A percentile compares a stretch with the other conserved stretches of the same genome.
These are phyloP conservation scores for Salvia miltiorrhiza DNA, from an alignment of 257 asterid species.

Conservation along the genomic window DNA sequence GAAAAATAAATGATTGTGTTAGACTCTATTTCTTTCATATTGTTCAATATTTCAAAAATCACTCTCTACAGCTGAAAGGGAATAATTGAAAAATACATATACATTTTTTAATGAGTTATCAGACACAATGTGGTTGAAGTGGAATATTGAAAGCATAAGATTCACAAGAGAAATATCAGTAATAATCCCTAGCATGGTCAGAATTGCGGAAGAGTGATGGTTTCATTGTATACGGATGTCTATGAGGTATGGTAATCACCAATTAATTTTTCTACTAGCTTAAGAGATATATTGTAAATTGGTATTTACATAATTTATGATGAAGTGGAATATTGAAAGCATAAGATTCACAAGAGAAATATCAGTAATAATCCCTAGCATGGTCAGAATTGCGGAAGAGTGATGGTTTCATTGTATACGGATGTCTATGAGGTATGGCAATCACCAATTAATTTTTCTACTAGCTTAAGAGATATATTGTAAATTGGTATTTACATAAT, in stretches of 20 bases:
- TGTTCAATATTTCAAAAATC: slow-evolving; percentile 3
- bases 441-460: neutral
- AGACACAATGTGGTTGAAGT: neutral
- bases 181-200: neutral
- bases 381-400: neutral
- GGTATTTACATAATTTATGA: no score
- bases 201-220: neutral
- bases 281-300: no score
- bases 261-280: no score
- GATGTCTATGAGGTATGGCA: neutral
- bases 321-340: neutral
- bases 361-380: neutral
- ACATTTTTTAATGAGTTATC: no score
- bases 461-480: no score
- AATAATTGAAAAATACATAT: no score
- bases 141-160: neutral
- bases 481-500: no score
- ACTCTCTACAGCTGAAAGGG: neutral
- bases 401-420: neutral
- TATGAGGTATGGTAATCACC: neutral
- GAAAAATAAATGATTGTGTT: slow-evolving; percentile 26
- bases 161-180: slow-evolving; percentile 3
- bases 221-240: neutral
- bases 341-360: slow-evolving; percentile 5
- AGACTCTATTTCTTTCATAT: slow-evolving; percentile 18